Evolutionary conservation across 768 basidiomycete species (phyloP), one percentile per base, ranked within the genome.

Genomic region (Phylloporus sp.): DNA sequence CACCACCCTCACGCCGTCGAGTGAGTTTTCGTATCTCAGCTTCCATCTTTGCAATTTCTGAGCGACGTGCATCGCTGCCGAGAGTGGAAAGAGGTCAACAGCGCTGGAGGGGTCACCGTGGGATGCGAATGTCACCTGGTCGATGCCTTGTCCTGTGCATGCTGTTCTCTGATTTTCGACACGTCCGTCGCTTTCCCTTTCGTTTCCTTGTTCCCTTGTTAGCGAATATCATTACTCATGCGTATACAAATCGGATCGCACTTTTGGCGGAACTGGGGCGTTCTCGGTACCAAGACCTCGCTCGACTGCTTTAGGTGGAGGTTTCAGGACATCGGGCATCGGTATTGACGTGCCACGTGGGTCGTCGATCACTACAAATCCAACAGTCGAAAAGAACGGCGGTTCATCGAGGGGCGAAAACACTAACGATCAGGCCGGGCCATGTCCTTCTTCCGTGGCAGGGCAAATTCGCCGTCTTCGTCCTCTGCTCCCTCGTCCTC

Each of bases 11-110:
- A 9, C 76, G 78, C 34, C 74, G 76, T 50, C 82, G 80, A 23
- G 80, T 73, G 7, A 95, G 78, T 51, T 79, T 84, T 21, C 89
- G 84, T 45, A 97, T 86, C 36, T 91, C 87, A 7, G 80, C 81
- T 65, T 97, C 90, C 82, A 97, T 89, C 57, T 78, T 84, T 55
- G 82, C 84, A 41, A 96, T 89, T 62, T 92, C 83, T 7, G 80
- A 72, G 59, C 84, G 79, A 18, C 87, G 85, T 10, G 77, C 67
- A 27, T 74, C 73, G 42, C 86, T 91, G 48, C 5, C 37, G 28
- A 23, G 5, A 18, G 39, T 39, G 49, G 6, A 14, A 14, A 26
- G 20, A 29, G 27, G 26, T 49, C 21, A 59, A 40, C 20, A 17
- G 22, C 13, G 9, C 26, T 21, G 14, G 3, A 23, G 0, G n/a